phyloP scores from a whole-genome alignment of 2,329 filamentous ascomycete genomes.

The Exophiala alcalophila region DNA sequence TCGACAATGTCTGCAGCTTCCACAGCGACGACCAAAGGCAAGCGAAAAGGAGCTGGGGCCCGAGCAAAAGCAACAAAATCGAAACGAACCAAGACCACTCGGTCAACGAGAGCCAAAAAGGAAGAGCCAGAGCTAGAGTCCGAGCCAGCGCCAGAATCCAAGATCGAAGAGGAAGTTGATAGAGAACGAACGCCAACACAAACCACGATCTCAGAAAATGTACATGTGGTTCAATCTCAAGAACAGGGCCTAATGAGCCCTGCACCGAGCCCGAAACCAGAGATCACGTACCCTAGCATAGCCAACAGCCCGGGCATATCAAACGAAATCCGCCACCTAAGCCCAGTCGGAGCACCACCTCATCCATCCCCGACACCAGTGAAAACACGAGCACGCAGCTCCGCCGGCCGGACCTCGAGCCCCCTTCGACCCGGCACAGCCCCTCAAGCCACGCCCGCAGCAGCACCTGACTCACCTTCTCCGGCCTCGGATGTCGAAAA shows the following conservation, averaged over 20 bases:
- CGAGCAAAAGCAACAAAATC: conserved; percentile 37
- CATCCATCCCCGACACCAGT: conserved; percentile 19
- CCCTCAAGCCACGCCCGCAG: background rate
- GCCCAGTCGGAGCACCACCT: conserved; percentile 16
- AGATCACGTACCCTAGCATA: conserved; percentile 21
- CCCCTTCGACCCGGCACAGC: background rate
- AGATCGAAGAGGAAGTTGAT: conserved; percentile 1
- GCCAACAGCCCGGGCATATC: conserved; percentile 14
- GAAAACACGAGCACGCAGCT: conserved; percentile 4
- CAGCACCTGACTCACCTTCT: conserved; percentile 14
- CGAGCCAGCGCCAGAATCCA: conserved; percentile 6
- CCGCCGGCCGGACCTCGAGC: conserved; percentile 1
- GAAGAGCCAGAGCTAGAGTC: conserved; percentile 32
- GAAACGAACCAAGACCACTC: conserved; percentile 34
- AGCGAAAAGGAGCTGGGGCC: conserved; percentile 38
- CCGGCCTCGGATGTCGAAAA: conserved; percentile 67
- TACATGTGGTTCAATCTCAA: conserved; percentile 36
- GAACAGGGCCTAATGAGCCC: conserved; percentile 36
- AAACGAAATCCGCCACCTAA: conserved; percentile 10
- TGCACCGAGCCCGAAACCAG: conserved; percentile 5
- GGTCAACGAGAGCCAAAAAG: conserved; percentile 25
- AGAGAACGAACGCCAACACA: background rate
- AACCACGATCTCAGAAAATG: background rate
- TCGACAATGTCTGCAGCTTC: conserved; percentile 41
- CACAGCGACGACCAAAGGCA: conserved; percentile 48